These are phyloP conservation scores for Fusarium sororula DNA, from an alignment of 2,329 filamentous ascomycete species.

Conservation along the genomic window DNA sequence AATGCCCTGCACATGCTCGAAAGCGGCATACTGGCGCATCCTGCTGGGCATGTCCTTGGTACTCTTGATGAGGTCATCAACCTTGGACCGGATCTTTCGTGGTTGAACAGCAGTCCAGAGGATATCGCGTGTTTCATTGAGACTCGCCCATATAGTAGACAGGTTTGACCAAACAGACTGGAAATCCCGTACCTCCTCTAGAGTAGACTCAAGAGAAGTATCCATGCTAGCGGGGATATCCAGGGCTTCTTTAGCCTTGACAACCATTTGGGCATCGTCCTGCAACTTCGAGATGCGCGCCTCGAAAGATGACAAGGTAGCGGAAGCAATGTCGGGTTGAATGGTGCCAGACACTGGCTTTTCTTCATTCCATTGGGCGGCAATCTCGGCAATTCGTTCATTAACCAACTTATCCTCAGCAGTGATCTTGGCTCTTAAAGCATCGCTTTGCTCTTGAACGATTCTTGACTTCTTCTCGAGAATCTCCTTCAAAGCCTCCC, in stretches of 20 bases:
- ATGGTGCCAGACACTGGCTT: slow-evolving; percentile 97
- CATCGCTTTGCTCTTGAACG: slow-evolving; percentile 95
- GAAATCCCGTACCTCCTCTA: slow-evolving; percentile 98
- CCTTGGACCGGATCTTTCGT: slow-evolving; percentile 86
- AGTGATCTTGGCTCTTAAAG: slow-evolving; percentile 90
- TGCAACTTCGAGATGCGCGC: slow-evolving; percentile 84
- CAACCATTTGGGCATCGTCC: slow-evolving; percentile 90
- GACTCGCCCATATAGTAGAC: slow-evolving; percentile 94
- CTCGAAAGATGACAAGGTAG: slow-evolving; percentile 84
- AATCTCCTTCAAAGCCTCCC: slow-evolving; percentile 92
- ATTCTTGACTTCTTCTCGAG: slow-evolving; percentile 92
- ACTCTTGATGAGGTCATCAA: slow-evolving; percentile 95
- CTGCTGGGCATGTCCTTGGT: slow-evolving; percentile 99
- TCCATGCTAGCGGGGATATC: slow-evolving; percentile 85
- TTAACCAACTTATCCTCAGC: slow-evolving; percentile 93
- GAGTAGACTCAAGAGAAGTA: slow-evolving; percentile 81
- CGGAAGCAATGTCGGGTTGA: slow-evolving; percentile 86
- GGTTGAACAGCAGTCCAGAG: slow-evolving; percentile 97
- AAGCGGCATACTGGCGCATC: slow-evolving; percentile 99
- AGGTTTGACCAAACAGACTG: slow-evolving; percentile 98
- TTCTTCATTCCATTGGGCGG: slow-evolving; percentile 90
- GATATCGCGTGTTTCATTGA: slow-evolving; percentile 91
- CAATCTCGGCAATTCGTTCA: slow-evolving; percentile 87
- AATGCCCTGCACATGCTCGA: slow-evolving; percentile 95
- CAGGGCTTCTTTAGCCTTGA: slow-evolving; percentile 95